Evolutionary conservation across 352 stramenopile genomes (phyloP), one percentile per base, ranked within the genome.

Genomic region (Globisporangium perplexum): DNA sequence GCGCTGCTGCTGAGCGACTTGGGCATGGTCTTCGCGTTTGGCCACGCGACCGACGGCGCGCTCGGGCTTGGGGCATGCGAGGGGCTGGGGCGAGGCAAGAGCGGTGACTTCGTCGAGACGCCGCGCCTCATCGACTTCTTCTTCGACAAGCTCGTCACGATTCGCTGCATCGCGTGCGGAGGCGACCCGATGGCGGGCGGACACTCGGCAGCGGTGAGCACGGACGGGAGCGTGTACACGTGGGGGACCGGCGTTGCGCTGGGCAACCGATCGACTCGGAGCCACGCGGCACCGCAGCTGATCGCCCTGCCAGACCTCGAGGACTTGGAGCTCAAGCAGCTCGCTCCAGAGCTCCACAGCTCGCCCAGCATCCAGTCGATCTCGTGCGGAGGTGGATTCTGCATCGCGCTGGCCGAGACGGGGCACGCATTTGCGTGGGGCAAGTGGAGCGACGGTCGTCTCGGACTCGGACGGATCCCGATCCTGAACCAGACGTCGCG

Each of bases 401-500:
- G 70, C 18, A 52, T 96, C 23, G 86, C 83, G 11, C 39, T 96
- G 4, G 63, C 60, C 5, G 43, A 62, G 6, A 57, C 63, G 7
- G 86, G 89, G 0, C 43, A 72, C 28, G 77, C 91, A 0, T 95
- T 81, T 42, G 70, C 72, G 3, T 97, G 90, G 88, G 82, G 82
- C 3, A 90, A 86, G 46, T 93, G 71, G 69, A 69, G 71, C 43
- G 67, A 90, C 24, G 82, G 82, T 0, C 75, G 82, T 15, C 75
- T 90, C n/a, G 82, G 82, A 15, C 72, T 93, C 12, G 82, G 82
- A 1, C 53, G 44, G 22, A 85, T 85, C 28, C 82, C 79, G 10
- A 66, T 86, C 24, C 57, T 86, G 20, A 63, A 65, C 30, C 59
- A 68, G 26, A 72, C 49, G 0, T 73, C 72, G 17, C 66, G 74